Base-by-base conservation (phyloP, 2,329 filamentous ascomycete genomes). In the Fusarium sp. region DNA sequence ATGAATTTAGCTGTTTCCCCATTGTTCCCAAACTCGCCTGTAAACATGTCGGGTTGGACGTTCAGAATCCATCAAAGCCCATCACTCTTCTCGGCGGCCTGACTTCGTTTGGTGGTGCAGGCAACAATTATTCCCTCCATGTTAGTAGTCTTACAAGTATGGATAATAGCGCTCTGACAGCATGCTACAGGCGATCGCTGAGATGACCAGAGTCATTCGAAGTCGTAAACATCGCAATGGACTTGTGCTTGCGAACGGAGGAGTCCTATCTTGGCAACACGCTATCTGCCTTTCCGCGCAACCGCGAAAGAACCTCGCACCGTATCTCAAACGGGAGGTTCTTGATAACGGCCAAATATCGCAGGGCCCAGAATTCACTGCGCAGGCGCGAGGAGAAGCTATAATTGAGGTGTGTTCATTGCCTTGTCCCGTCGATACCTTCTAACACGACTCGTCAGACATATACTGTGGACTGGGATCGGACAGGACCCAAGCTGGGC, bases 51-150 rank as follows among this genome's bases (percentile, higher is more conserved):
- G 82, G 82, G 0, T 72, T 91, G 2, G 80, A 85, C 0, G 78
- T 85, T 1, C 75, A 75, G 0, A 75, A 80, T 2, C 72, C 80
- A 2, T 30, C 76, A 3, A 88, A 86, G 64, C 82, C 85, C 0
- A 82, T 90, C 20, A 90, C 87, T 0, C 75, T 91, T 1, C 80
- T 92, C 0, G 89, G 89, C 0, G 89, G 89, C 0, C 71, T 92
- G 53, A 91, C 89, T 6, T 89, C 85, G 1, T 92, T 92, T 60
- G 89, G 90, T 1, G 90, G 89, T 0, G 89, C 90, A 7, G 89
- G 89, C 0, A 92, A 92, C 65, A 91, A 91, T 55, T 92, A 92
- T 62, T 89, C 87, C 0, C 87, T 91, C 84, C 89, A 92, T 78
- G 88, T 85, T 75, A 72, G 79, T 76, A 35, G 1, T 4, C 0